phyloP scores from a whole-genome alignment of 352 stramenopile species.

The Saprolegnia parasitica region DNA sequence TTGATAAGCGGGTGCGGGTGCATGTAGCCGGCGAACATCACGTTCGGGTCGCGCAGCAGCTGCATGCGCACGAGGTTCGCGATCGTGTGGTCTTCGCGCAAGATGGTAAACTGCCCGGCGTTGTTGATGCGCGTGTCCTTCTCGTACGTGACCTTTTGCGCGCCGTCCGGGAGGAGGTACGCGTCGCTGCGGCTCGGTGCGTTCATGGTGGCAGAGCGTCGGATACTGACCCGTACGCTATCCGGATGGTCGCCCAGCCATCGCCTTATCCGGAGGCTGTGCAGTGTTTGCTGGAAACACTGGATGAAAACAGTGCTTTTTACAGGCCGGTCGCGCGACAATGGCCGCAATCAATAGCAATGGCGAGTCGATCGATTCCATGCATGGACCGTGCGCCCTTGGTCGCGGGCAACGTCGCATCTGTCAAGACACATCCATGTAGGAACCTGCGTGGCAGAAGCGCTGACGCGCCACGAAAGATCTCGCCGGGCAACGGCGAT shows the following conservation, averaged over 20 bases:
- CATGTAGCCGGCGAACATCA: constrained; percentile 93
- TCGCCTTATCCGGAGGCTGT: background rate
- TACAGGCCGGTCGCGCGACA: too few species aligned
- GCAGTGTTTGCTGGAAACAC: too few species aligned
- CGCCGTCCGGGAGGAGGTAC: constrained; percentile 80
- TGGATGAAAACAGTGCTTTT: too few species aligned
- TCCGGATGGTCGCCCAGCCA: background rate
- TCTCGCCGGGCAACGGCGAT: too few species aligned
- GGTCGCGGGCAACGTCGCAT: too few species aligned
- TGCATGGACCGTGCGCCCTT: too few species aligned
- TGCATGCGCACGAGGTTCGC: constrained; percentile 98
- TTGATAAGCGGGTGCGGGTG: constrained; percentile 96
- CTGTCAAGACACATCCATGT: too few species aligned
- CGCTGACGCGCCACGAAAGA: too few species aligned
- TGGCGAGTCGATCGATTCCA: too few species aligned
- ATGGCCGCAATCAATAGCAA: too few species aligned
- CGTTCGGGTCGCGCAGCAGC: constrained; percentile 78
- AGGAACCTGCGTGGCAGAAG: too few species aligned
- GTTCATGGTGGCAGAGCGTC: constrained; percentile 51
- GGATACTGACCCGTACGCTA: background rate
- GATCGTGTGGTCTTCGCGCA: constrained; percentile 98
- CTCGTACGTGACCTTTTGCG: constrained; percentile 92
- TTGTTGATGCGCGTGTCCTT: constrained; percentile 97
- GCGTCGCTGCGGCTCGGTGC: constrained; percentile 75
- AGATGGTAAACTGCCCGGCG: constrained; percentile 95